These are phyloP conservation scores for Rhodosporidiobolus odoratus DNA, from an alignment of 768 basidiomycete genomes.

Conservation along the genomic window DNA sequence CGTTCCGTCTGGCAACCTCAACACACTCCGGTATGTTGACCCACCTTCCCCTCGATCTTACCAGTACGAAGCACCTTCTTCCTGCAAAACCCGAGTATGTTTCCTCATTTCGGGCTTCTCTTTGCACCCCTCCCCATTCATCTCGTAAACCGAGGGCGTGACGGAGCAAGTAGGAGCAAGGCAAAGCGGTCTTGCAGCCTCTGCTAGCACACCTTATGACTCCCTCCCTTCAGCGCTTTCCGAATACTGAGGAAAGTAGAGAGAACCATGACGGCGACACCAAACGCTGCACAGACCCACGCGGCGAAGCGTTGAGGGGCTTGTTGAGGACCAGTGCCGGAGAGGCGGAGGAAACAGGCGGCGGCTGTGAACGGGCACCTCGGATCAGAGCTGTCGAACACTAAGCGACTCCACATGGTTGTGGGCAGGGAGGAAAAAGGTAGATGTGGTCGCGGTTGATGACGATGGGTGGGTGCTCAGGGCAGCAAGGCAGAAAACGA, in stretches of 20 bases:
- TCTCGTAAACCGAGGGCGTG: neutral
- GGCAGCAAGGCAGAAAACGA: too few species aligned
- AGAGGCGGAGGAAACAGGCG: slow-evolving; percentile 73
- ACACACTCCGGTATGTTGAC: too few species aligned
- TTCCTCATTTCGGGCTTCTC: too few species aligned
- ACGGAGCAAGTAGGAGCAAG: neutral
- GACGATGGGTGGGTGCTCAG: too few species aligned
- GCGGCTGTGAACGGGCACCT: slow-evolving; percentile 51
- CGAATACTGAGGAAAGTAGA: slow-evolving; percentile 23
- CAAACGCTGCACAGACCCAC: slow-evolving; percentile 42
- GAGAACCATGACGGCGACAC: slow-evolving; percentile 40
- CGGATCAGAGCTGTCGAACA: too few species aligned
- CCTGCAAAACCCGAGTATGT: too few species aligned
- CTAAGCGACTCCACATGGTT: too few species aligned
- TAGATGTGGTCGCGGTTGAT: too few species aligned
- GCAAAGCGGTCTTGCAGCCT: neutral
- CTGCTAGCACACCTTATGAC: slow-evolving; percentile 22
- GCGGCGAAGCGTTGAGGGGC: slow-evolving; percentile 30
- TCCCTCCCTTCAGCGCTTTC: slow-evolving; percentile 29
- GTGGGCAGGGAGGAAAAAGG: slow-evolving; percentile 43
- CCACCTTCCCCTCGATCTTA: too few species aligned
- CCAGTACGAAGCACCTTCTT: too few species aligned
- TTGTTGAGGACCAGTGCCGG: slow-evolving; percentile 22
- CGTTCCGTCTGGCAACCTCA: too few species aligned
- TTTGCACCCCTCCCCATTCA: neutral